These are phyloP conservation scores for Aaosphaeria arxii DNA, from an alignment of 2,329 filamentous ascomycete genomes.

Conservation along the genomic window DNA sequence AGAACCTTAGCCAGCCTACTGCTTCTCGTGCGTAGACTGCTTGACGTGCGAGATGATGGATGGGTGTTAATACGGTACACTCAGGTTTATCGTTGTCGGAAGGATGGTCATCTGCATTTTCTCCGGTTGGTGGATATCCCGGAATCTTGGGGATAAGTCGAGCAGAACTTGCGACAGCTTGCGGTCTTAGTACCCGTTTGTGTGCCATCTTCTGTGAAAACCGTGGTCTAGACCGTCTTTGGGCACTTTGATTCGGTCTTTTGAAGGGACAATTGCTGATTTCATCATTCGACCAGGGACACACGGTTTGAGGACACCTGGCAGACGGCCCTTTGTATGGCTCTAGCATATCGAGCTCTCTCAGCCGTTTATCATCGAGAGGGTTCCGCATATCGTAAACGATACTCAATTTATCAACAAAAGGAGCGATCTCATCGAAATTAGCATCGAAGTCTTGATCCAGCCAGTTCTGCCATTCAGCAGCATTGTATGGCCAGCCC, in stretches of 20 bases:
- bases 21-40: constrained; percentile 20
- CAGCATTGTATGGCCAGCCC: constrained; percentile 15
- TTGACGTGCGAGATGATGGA: constrained; percentile 11
- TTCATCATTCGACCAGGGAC: constrained; percentile 5
- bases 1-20: constrained; percentile 24
- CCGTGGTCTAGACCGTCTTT: not conserved
- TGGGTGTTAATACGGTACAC: not conserved
- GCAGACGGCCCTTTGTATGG: constrained; percentile 2
- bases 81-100: constrained; percentile 4
- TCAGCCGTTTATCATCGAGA: constrained; percentile 7
- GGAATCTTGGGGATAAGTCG: constrained; percentile 1
- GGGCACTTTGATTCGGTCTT: not conserved
- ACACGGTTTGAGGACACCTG: constrained; percentile 8
- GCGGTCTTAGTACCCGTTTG: constrained; percentile 4
- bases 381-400: constrained; percentile 25
- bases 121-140: constrained; percentile 4
- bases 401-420: constrained; percentile 18
- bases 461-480: constrained; percentile 12
- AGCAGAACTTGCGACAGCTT: constrained; percentile 3
- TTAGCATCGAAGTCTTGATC: constrained; percentile 10
- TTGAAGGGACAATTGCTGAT: not conserved
- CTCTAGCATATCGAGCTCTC: constrained; percentile 10
- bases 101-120: constrained; percentile 11
- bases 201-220: constrained; percentile 10
- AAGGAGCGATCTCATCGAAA: constrained; percentile 10